phyloP scores from a whole-genome alignment of 495 filamentous ascomycete species.

The Entonaema liquescens region DNA sequence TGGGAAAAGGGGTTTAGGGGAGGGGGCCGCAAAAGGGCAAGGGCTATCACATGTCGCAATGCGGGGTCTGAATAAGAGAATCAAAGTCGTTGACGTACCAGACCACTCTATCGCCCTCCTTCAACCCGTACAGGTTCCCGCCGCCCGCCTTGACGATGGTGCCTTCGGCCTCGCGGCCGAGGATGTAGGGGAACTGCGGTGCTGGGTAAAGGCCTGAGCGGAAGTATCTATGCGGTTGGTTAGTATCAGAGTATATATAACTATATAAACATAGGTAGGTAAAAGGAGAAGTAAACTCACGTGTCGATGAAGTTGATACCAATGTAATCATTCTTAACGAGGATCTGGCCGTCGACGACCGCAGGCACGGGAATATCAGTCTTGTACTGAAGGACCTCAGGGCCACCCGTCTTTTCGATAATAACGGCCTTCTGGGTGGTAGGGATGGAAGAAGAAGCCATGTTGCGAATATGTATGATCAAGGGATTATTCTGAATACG shows the following conservation, averaged over 20 bases:
- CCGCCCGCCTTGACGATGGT: constrained; percentile 49
- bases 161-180: constrained; percentile 81
- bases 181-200: constrained; percentile 74
- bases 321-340: constrained; percentile 85
- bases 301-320: constrained; percentile 93
- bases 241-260: not conserved
- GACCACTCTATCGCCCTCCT: constrained; percentile 72
- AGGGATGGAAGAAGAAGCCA: constrained; percentile 51
- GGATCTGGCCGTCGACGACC: constrained; percentile 73
- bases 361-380: constrained; percentile 79
- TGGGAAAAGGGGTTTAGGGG: not conserved
- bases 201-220: constrained; percentile 85
- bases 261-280: not conserved
- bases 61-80: not conserved
- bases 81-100: constrained; percentile 49
- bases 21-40: not conserved
- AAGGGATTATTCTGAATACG: constrained; percentile 11
- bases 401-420: constrained; percentile 78
- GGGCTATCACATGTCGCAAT: not conserved
- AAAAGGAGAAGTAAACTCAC: constrained; percentile 46
- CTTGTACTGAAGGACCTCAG: constrained; percentile 79
- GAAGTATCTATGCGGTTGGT: constrained; percentile 69
- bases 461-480: constrained; percentile 20
- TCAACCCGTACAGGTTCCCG: constrained; percentile 54
- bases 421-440: constrained; percentile 79